Percentiles rank a stretch among this genome's conserved stretches.
These are phyloP conservation scores for Penicillium hordei DNA, from an alignment of 2,329 filamentous ascomycete species.

Conservation along the genomic window DNA sequence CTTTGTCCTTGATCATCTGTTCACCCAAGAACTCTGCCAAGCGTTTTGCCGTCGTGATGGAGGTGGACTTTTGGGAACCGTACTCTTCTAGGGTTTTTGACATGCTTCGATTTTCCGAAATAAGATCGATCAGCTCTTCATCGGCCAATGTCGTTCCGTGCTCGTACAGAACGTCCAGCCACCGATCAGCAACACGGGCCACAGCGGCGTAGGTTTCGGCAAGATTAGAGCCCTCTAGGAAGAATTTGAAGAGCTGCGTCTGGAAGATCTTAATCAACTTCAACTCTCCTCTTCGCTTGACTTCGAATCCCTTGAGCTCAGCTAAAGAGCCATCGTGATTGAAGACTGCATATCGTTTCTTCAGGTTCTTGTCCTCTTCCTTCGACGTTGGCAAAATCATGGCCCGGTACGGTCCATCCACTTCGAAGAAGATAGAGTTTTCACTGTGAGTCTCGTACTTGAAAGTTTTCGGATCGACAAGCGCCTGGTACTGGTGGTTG, in stretches of 20 bases:
- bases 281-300: constrained; percentile 94
- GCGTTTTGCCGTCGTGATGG: constrained; percentile 96
- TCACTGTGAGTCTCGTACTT: constrained; percentile 97
- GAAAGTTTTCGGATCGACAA: constrained; percentile 75
- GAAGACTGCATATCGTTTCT: constrained; percentile 98
- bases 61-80: constrained; percentile 90
- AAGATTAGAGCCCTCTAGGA: constrained; percentile 84
- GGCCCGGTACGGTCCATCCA: constrained; percentile 94
- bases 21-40: constrained; percentile 95
- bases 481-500: constrained; percentile 94
- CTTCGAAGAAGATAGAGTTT: constrained; percentile 99
- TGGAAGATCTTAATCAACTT: constrained; percentile 99
- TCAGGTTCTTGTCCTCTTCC: constrained; percentile 98
- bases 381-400: constrained; percentile 98
- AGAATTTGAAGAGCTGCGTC: constrained; percentile 99
- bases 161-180: constrained; percentile 90
- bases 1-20: constrained; percentile 99
- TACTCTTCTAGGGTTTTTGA: constrained; percentile 96
- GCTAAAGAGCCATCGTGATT: constrained; percentile 95
- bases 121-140: constrained; percentile 97
- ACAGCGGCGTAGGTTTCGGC: constrained; percentile 88
- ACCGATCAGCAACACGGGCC: constrained; percentile 90
- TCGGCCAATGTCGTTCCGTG: constrained; percentile 88
- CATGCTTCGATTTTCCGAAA: constrained; percentile 99
- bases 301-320: constrained; percentile 94